A percentile compares a stretch with the other conserved stretches of the same genome.
Conservation (phyloP, 768 basidiomycete species). For the Pleurotus platypus region DNA sequence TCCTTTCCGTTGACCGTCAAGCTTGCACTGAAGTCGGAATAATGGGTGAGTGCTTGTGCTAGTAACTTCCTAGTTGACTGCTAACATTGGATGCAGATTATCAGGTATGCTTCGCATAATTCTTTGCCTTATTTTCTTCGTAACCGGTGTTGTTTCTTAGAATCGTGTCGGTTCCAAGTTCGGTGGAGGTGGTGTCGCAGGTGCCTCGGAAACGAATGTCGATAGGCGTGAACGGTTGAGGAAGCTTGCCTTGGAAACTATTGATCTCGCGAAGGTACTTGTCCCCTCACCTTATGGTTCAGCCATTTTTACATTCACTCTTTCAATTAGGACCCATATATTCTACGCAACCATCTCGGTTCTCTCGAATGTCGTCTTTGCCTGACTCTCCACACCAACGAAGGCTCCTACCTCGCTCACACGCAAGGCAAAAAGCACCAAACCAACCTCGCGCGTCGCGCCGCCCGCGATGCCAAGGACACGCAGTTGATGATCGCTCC, state of each 20-base stretch:
- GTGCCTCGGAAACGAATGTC: conserved; percentile 92
- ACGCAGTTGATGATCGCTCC: conserved; percentile 87
- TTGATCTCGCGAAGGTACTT: conserved; percentile 90
- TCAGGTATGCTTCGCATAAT: conserved; percentile 43
- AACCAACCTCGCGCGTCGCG: conserved; percentile 94
- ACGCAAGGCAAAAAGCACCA: conserved; percentile 99
- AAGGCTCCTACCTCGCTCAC: conserved; percentile 97
- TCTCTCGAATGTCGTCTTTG: conserved; percentile 98
- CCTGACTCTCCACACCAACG: conserved; percentile 97
- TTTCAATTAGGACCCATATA: conserved; percentile 84
- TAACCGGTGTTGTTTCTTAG: conserved; percentile 34
- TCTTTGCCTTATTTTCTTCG: neutral
- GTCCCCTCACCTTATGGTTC: conserved; percentile 13
- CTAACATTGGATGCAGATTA: conserved; percentile 44
- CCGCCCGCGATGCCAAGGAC: conserved; percentile 96
- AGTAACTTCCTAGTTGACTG: conserved; percentile 6
- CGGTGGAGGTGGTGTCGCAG: conserved; percentile 93
- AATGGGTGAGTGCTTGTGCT: conserved; percentile 31
- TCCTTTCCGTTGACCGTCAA: too few species aligned
- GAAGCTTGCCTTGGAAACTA: conserved; percentile 95
- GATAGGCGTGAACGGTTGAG: conserved; percentile 92
- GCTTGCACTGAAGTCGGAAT: neutral
- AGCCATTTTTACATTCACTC: conserved; percentile 8
- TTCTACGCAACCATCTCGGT: conserved; percentile 96
- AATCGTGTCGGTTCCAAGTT: conserved; percentile 96